phyloP scores from a whole-genome alignment of 1,284 basidiomycete genomes.

The Cutaneotrichosporon sp. region DNA sequence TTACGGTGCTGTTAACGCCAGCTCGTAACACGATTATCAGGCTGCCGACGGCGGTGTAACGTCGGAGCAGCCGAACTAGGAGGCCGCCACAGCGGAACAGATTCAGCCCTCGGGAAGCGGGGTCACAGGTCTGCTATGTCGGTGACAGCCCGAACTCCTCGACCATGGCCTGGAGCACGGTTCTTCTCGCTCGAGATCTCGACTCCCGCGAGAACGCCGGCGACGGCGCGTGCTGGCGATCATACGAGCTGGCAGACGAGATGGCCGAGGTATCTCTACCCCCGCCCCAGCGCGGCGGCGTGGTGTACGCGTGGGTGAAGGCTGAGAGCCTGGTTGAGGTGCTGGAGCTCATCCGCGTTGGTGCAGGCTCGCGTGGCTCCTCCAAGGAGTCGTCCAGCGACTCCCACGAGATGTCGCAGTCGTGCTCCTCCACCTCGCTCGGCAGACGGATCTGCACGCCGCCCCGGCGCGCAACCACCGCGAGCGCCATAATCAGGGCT shows the following conservation, averaged over 20 bases:
- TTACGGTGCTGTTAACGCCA: no score
- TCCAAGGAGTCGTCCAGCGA: background rate
- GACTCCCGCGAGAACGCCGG: background rate
- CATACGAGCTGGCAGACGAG: background rate
- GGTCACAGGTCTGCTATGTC: background rate
- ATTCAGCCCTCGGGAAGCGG: no score
- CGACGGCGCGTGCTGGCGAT: no score
- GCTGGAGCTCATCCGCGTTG: no score
- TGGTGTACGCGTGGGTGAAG: background rate
- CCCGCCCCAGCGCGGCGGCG: background rate
- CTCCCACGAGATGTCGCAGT: constrained; percentile 11
- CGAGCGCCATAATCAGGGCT: constrained; percentile 36
- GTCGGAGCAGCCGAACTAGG: no score
- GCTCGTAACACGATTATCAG: no score
- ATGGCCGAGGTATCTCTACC: no score
- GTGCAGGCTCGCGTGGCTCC: background rate
- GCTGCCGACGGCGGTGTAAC: no score
- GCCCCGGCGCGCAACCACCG: constrained; percentile 32
- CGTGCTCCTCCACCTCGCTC: background rate
- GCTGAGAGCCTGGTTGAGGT: no score
- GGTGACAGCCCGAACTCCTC: constrained; percentile 40
- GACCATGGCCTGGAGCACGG: constrained; percentile 36
- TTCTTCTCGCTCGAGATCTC: constrained; percentile 12
- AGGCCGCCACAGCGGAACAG: no score
- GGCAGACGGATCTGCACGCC: constrained; percentile 24